phyloP scores from a whole-genome alignment of 345 rosid genomes.

The Iberis pinnata region DNA sequence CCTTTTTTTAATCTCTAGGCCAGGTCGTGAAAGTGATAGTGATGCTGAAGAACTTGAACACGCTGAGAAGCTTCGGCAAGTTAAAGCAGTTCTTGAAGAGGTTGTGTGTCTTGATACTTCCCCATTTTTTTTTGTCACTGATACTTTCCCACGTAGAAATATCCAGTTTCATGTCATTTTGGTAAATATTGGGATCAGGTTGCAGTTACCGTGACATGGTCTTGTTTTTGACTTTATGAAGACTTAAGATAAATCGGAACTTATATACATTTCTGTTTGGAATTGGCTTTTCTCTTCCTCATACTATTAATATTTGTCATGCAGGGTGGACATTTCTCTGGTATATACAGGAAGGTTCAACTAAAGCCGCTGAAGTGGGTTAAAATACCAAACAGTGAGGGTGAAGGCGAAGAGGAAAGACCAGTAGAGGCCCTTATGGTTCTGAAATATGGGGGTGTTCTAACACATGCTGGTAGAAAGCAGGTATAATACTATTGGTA shows the following conservation, averaged over 20 bases:
- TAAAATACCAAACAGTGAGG: constrained; percentile 57
- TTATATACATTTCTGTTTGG: constrained; percentile 14
- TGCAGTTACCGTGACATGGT: constrained; percentile 1
- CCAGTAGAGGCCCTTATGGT: constrained; percentile 98
- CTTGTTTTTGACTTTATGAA: neutral
- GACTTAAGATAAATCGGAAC: constrained; percentile 1
- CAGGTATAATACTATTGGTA: constrained; percentile 46
- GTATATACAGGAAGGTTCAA: constrained; percentile 97
- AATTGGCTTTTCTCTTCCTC: constrained; percentile 9
- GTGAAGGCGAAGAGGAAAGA: constrained; percentile 92
- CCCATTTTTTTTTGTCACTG: neutral
- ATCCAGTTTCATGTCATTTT: neutral
- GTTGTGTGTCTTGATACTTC: constrained; percentile 29
- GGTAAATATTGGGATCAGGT: neutral
- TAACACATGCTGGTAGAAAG: constrained; percentile 99
- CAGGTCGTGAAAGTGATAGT: constrained; percentile 96
- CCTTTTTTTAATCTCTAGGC: constrained; percentile 22
- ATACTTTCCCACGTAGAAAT: constrained; percentile 8
- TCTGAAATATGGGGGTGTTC: constrained; percentile 98
- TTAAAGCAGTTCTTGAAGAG: constrained; percentile 99
- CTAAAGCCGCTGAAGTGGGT: constrained; percentile 94
- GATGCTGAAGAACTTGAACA: constrained; percentile 98
- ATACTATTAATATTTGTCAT: constrained; percentile 15
- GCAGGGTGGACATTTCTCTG: constrained; percentile 98
- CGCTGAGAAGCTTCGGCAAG: constrained; percentile 99